A percentile compares a stretch with the other conserved stretches of the same genome.
These are phyloP conservation scores for Zancudomyces culisetae DNA, from an alignment of 371 early-diverging fungal species.

Conservation along the genomic window DNA sequence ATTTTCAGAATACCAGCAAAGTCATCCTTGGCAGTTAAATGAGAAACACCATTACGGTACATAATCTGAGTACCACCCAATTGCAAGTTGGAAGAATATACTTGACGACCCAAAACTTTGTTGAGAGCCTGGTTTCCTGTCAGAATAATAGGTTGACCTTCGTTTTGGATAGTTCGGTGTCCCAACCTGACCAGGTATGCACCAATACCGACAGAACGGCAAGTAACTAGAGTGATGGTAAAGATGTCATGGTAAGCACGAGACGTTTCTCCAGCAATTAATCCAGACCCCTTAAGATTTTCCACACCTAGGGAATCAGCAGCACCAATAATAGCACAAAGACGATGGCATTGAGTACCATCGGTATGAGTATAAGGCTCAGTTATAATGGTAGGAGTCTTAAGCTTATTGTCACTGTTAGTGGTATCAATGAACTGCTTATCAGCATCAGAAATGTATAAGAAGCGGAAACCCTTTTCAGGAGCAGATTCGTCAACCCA, in stretches of 20 bases:
- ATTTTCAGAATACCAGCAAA: constrained; percentile 82
- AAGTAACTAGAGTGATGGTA: constrained; percentile 91
- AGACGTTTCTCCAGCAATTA: constrained; percentile 97
- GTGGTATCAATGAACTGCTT: constrained; percentile 36
- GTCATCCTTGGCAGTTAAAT: constrained; percentile 87
- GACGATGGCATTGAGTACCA: constrained; percentile 52
- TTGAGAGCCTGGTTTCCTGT: constrained; percentile 97
- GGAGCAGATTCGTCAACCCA: constrained; percentile 74
- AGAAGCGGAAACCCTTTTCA: constrained; percentile 70
- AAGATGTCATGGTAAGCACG: constrained; percentile 93
- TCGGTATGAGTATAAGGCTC: constrained; percentile 26
- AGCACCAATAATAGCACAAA: constrained; percentile 78
- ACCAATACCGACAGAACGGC: constrained; percentile 97
- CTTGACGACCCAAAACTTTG: constrained; percentile 95
- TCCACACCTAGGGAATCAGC: constrained; percentile 94
- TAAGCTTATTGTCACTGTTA: constrained; percentile 26
- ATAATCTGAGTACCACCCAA: constrained; percentile 98
- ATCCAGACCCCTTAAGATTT: constrained; percentile 90
- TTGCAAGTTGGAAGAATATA: constrained; percentile 95
- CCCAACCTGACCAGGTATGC: constrained; percentile 97
- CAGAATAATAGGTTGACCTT: constrained; percentile 93
- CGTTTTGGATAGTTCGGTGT: constrained; percentile 92
- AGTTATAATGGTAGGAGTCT: constrained; percentile 41
- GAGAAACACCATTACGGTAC: constrained; percentile 96
- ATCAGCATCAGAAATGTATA: constrained; percentile 70